Conservation (phyloP, 2,329 filamentous ascomycete genomes). For the Nemania sp. region DNA sequence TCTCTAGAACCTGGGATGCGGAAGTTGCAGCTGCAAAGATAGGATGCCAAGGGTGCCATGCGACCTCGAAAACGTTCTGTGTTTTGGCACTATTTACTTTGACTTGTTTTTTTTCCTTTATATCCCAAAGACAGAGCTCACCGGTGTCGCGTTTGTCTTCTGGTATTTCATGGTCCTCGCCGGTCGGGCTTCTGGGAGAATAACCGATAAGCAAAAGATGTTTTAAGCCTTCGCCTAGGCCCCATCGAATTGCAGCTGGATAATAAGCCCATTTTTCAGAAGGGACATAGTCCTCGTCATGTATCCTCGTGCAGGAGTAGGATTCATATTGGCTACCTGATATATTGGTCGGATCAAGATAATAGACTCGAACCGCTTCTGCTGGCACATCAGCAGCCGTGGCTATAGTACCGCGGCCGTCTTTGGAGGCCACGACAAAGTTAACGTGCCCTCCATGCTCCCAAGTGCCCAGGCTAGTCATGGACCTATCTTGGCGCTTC, state of each 20-base stretch:
- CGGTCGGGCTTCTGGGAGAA: conserved; percentile 66
- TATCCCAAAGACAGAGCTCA: conserved; percentile 71
- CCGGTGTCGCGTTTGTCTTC: conserved; percentile 68
- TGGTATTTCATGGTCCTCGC: conserved; percentile 69
- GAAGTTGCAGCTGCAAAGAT: conserved; percentile 70
- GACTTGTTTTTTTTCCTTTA: conserved; percentile 57
- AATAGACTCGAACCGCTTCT: conserved; percentile 69
- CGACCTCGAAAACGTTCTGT: conserved; percentile 73
- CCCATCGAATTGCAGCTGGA: conserved; percentile 74
- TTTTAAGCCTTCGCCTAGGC: conserved; percentile 56
- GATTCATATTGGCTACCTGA: conserved; percentile 44
- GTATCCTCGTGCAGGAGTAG: conserved; percentile 50
- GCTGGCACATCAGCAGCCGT: conserved; percentile 68
- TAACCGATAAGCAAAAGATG: conserved; percentile 72
- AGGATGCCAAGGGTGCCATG: conserved; percentile 68
- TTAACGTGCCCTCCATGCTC: conserved; percentile 69
- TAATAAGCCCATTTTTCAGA: conserved; percentile 70
- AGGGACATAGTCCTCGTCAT: conserved; percentile 50
- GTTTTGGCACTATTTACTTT: conserved; percentile 63
- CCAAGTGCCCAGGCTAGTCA: conserved; percentile 65
- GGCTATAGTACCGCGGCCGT: conserved; percentile 63
- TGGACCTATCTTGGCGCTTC: conserved; percentile 59
- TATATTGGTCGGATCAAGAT: conserved; percentile 48
- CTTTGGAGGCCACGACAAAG: conserved; percentile 68
- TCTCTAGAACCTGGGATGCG: conserved; percentile 57